Conservation (phyloP, 257 asterid genomes). For the Nicotiana noctiflora region DNA sequence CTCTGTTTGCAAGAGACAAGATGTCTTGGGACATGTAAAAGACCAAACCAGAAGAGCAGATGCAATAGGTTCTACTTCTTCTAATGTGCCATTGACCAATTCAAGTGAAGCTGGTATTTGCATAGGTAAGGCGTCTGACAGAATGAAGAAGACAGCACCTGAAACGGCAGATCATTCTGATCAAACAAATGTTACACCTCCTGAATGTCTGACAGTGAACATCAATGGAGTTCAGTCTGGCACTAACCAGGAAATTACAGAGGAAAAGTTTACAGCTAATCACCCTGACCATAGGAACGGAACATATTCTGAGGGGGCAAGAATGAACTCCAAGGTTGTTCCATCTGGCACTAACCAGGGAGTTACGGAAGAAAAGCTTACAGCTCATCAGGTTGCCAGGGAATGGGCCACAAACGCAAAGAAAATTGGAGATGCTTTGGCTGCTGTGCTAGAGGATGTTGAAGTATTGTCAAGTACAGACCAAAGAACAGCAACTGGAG, state of each 20-base stretch:
- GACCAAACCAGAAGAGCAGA: constrained; percentile 10
- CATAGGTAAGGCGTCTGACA: constrained; percentile 18
- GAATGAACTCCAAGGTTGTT: constrained; percentile 12
- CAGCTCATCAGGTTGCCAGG: constrained; percentile 21
- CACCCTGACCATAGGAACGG: constrained; percentile 23
- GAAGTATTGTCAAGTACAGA: constrained; percentile 20
- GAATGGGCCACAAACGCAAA: constrained; percentile 35
- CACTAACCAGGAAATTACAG: constrained; percentile 27
- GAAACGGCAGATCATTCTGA: constrained; percentile 22
- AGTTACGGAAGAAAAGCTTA: constrained; percentile 22
- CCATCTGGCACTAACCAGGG: constrained; percentile 29
- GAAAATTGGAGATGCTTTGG: constrained; percentile 34
- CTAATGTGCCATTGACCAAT: constrained; percentile 22
- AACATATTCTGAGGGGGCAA: constrained; percentile 17
- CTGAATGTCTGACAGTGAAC: constrained; percentile 11
- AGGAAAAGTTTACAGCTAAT: constrained; percentile 22
- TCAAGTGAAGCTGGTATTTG: constrained; percentile 24
- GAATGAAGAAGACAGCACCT: constrained; percentile 22
- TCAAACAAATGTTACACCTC: constrained; percentile 13
- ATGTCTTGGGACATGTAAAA: constrained; percentile 23
- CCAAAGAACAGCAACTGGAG: constrained; percentile 27
- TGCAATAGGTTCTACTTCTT: constrained; percentile 14
- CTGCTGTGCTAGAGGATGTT: constrained; percentile 29
- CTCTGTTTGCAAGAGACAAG: constrained; percentile 23
- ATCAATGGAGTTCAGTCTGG: constrained; percentile 18